Base-by-base conservation (phyloP, 2,329 filamentous ascomycete species). In the Cordyceps fumosorosea region DNA sequence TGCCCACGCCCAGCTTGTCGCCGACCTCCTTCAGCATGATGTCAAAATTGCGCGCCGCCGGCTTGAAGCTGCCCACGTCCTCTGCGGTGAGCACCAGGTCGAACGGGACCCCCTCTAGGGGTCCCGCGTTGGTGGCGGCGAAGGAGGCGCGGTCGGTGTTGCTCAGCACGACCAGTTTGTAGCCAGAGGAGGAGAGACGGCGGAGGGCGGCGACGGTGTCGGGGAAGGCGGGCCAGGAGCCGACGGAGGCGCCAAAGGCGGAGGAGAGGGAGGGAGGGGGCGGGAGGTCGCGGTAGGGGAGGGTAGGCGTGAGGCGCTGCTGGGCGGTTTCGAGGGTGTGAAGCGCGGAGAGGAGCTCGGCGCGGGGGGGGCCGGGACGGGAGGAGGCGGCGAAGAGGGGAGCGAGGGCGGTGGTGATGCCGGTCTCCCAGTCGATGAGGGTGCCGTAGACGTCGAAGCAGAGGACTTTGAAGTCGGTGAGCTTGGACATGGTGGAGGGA, bases 391-490 rank as follows among this genome's bases (percentile, higher is more conserved):
- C 24, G 40, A 84, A 74, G 14, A 84, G 70, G 0, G 83, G 78
- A 45, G 75, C 71, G 3, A 92, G 78, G 3, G 81, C 79, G 2
- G 74, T 65, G 51, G 84, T 70, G 60, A 91, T 81, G 56, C 89
- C 89, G 3, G 77, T 73, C 73, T 92, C 88, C 89, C 89, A 91
- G 76, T 93, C 89, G 62, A 93, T 85, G 1, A 93, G 80, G 0
- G 90, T 93, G 71, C 89, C 89, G 72, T 90, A 93, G 76, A 89
- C 85, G 73, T 95, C 90, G 74, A 93, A 92, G 66, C 84, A 86
- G 55, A 91, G 82, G 59, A 75, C 71, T 18, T 67, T 67, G 64
- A 71, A 78, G 64, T 69, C 65, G 10, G 54, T 40, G n/a, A 66
- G 54, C 29, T 45, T 45, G 5, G 65, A 8, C 65, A 40, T 10